phyloP scores from a whole-genome alignment of 2,329 filamentous ascomycete genomes.

The Verticillium tricorpus region DNA sequence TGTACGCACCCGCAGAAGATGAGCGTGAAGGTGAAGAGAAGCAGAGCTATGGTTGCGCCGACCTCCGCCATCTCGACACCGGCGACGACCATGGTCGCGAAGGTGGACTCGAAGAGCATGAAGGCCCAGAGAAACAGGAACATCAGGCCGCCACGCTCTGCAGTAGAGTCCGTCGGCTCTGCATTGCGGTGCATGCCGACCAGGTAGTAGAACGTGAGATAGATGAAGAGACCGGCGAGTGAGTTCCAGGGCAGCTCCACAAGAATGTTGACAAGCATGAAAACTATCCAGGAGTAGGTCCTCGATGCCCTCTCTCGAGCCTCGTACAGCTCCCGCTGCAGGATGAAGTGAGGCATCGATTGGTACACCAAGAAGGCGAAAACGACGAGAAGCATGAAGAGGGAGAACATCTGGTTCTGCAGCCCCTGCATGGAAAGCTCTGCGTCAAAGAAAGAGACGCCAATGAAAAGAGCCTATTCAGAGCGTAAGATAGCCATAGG shows the following conservation, averaged over 20 bases:
- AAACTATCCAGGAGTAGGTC: constrained; percentile 62
- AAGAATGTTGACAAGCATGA: constrained; percentile 60
- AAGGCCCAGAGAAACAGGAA: constrained; percentile 59
- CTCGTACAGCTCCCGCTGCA: constrained; percentile 62
- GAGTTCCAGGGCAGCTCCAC: constrained; percentile 67
- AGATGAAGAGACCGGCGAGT: constrained; percentile 56
- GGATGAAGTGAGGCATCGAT: constrained; percentile 63
- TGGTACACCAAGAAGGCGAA: constrained; percentile 57
- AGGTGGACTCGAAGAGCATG: constrained; percentile 60
- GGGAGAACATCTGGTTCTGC: constrained; percentile 61
- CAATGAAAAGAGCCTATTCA: constrained; percentile 52
- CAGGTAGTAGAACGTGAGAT: constrained; percentile 62
- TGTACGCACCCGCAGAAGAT: constrained; percentile 46
- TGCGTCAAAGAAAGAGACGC: constrained; percentile 58
- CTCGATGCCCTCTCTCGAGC: constrained; percentile 61
- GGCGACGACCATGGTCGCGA: constrained; percentile 58
- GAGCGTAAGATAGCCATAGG: neutral
- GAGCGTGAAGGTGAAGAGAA: constrained; percentile 56
- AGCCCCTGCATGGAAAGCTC: constrained; percentile 55
- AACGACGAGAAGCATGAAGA: constrained; percentile 62
- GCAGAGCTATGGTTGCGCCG: constrained; percentile 56
- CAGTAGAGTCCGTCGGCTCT: constrained; percentile 1
- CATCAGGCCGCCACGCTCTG: constrained; percentile 51
- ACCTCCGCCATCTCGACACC: constrained; percentile 59
- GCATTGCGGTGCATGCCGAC: constrained; percentile 56